Conservation (phyloP, 2,329 filamentous ascomycete genomes). For the Grosmannia penicillata region DNA sequence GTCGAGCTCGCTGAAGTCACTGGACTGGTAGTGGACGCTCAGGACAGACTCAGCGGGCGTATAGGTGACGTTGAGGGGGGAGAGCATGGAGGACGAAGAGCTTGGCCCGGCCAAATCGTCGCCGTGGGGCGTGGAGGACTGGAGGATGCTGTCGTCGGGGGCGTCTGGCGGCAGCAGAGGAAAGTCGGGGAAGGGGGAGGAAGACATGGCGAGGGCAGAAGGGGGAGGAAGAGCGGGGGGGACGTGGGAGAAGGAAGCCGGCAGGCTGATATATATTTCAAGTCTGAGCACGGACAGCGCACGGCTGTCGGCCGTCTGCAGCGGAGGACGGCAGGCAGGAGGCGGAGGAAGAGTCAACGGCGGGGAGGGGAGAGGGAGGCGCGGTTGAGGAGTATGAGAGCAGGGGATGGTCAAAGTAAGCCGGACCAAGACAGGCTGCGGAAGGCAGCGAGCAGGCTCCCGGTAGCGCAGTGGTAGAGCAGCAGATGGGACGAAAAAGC, state of each 20-base stretch:
- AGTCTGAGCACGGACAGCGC: neutral
- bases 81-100: constrained; percentile 27
- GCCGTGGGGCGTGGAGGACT: constrained; percentile 11
- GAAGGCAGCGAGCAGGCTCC: too few relatives aligned
- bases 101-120: constrained; percentile 19
- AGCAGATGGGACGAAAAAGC: too few relatives aligned
- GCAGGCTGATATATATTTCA: constrained; percentile 2
- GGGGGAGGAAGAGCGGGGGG: constrained; percentile 4
- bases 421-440: too few relatives aligned
- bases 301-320: too few relatives aligned
- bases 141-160: constrained; percentile 5
- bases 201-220: constrained; percentile 15
- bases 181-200: constrained; percentile 14
- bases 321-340: neutral
- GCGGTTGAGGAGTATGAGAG: too few relatives aligned
- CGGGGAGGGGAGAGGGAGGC: neutral
- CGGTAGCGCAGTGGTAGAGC: too few relatives aligned
- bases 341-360: neutral
- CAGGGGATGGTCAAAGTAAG: too few relatives aligned
- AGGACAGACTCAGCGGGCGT: constrained; percentile 35
- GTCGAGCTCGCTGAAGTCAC: constrained; percentile 29
- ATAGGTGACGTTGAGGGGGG: constrained; percentile 20
- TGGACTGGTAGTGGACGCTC: constrained; percentile 31
- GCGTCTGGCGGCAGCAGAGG: constrained; percentile 13
- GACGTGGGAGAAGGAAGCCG: neutral